Base-by-base conservation (phyloP, 2,329 filamentous ascomycete genomes). In the Phialemonium atrogriseum region DNA sequence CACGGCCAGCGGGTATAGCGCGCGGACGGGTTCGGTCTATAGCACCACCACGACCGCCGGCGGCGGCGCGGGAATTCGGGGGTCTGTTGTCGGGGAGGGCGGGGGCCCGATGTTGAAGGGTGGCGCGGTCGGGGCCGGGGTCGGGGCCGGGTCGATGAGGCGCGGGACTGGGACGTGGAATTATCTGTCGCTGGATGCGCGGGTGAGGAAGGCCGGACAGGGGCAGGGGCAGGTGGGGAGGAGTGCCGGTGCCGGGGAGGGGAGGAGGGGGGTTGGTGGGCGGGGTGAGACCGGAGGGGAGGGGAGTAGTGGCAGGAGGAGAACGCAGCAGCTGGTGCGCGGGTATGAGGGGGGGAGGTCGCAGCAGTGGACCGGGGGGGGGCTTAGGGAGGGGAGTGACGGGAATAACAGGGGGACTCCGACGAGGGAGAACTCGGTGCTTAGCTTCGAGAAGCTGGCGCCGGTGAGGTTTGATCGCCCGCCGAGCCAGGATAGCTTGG, bases 401-500 rank as follows among this genome's bases (percentile, higher is more conserved):
- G 35, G 33, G 5, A 30, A 35, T 32, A 33, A 37, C 34, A 38
- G 37, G 24, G 30, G 19, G 24, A 37, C 35, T n/a, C n/a, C n/a
- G 8, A 31, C 29, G 5, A 29, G 35, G 28, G 34, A 33, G 32
- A 36, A 31, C 7, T n/a, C 27, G 22, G 26, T 16, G n/a, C 15
- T 14, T 1, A 27, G n/a, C 15, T 26, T 34, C 24, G 40, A 38
- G 34, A 30, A 29, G 30, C 30, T 29, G 3, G 26, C 15, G 20
- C 8, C 30, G 9, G 36, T 17, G 17, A 34, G 32, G 15, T 24
- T 10, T 11, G 23, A 25, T 11, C 43, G 42, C 38, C 35, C 41
- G 7, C 36, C 42, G 13, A 62, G 60, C 11, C 44, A 50, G 1
- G 60, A 64, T 13, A 66, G 59, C 20, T 35, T 61, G 18, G 59